These are phyloP conservation scores for Carallia brachiata DNA, from an alignment of 345 rosid species.

Conservation along the genomic window DNA sequence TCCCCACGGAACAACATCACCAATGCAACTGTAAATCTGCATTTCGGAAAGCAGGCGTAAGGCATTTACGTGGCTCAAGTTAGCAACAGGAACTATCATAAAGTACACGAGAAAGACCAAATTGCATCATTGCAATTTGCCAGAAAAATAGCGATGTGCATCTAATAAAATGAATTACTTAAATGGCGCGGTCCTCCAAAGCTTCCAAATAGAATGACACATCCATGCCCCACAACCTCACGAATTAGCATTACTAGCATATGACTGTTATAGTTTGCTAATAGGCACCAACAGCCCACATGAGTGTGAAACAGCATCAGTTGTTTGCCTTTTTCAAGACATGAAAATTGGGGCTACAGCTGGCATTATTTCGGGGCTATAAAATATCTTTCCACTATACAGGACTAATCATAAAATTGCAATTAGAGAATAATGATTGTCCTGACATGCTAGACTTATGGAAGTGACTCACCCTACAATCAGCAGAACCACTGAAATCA, in stretches of 20 bases:
- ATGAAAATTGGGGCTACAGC: conserved; percentile 14
- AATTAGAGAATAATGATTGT: too few species aligned
- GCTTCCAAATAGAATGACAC: background rate
- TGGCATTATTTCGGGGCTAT: background rate
- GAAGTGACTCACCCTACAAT: conserved; percentile 22
- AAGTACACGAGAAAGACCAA: too few species aligned
- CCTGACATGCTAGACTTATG: too few species aligned
- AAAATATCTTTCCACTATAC: background rate
- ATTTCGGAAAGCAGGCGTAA: background rate
- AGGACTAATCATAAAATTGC: background rate
- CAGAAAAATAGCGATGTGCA: background rate
- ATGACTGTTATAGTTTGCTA: background rate
- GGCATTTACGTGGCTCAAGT: background rate
- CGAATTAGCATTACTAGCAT: background rate
- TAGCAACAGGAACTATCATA: background rate
- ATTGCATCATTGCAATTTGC: too few species aligned
- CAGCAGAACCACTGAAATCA: conserved; percentile 20
- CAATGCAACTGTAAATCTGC: conserved; percentile 24
- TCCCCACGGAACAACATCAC: conserved; percentile 33
- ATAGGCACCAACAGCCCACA: background rate
- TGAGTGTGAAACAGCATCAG: conserved; percentile 1
- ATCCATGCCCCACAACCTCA: conserved; percentile 15
- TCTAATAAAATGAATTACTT: too few species aligned
- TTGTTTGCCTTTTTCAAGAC: conserved; percentile 24
- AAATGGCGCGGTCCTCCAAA: background rate